Evolutionary conservation across 2,329 filamentous ascomycete genomes (phyloP), one percentile per base, ranked within the genome.

Genomic region (Paramyrothecium roridum): DNA sequence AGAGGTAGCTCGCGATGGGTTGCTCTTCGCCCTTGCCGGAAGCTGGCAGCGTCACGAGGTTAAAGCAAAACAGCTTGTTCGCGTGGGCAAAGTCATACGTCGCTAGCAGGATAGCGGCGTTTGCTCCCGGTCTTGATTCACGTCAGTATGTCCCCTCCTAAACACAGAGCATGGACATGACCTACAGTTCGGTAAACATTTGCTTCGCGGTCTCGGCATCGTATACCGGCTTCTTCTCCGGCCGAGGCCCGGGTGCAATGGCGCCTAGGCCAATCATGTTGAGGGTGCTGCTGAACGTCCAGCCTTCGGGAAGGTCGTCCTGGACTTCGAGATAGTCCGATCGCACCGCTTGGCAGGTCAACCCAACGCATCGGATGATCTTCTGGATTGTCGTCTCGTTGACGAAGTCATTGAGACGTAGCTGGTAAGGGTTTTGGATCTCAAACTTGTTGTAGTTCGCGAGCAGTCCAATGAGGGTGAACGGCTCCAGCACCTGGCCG

Each of bases 401-500:
- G 65, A 97, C 91, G 72, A 98, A 98, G 70, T 98, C 93, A 64
- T 93, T 92, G 17, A 99, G 81, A 26, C 93, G 89, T 59, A 96
- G 78, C 65, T 95, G 89, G 65, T 99, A 99, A 1, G 93, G 93
- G 64, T 99, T 99, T 69, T 96, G 93, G 55, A 96, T 93, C 72
- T 99, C 95, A 67, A 99, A 99, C 72, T 98, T 99, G 81, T 99
- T 98, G 81, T 98, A 98, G 74, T 98, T 99, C 61, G 91, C 90
- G 53, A 99, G 78, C 3, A 98, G 80, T 13, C 93, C 93, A 20
- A 97, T 80, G 11, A 98, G 82, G 16, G 88, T 84, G 62, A 97
- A 92, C 0, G 93, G 89, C 56, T 90, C 84, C 47, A 91, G 82
- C 56, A 84, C 84, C 65, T 81, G 80, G 19, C 79, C 75, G 34